Base-by-base conservation (phyloP, 2,329 filamentous ascomycete species). In the Pseudogymnoascus sp. region DNA sequence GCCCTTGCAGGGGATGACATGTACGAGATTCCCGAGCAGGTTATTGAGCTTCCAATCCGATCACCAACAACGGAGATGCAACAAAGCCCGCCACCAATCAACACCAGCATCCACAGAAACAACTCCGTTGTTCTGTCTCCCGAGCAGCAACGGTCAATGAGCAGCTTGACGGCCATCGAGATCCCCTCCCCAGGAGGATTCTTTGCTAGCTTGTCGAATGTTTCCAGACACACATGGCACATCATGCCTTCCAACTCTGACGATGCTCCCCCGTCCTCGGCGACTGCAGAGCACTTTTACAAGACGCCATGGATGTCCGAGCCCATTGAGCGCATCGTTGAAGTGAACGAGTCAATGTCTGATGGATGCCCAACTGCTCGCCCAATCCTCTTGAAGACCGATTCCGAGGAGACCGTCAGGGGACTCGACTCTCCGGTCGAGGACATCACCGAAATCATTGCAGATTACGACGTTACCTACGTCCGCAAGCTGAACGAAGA, bases 151-250 rank as follows among this genome's bases (percentile, higher is more conserved):
- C 75, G 80, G 63, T 88, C 87, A 12, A 79, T 86, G 12, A 87
- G 87, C 62, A 89, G 87, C 39, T 81, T 97, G 65, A 92, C 90
- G 19, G 86, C 84, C 64, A 82, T 97, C 19, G 92, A 92, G 26
- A 92, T 97, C 35, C 93, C 92, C 5, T 97, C 93, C 0, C 93
- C 93, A 0, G 89, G 91, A 26, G 91, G 89, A 0, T 97, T 97
- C 80, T 97, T 97, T 75, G 90, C 90, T 2, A 91, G 89, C 0
- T 82, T 97, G 29, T 90, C 89, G 38, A 84, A 88, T 3, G 83
- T 85, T 61, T 86, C 88, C 38, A 85, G 92, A 61, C 86, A 87
- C 70, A 94, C 92, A 11, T 97, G 93, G 93, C 86, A 91, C 70
- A 77, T 87, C 64, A 79, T 81, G 10, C 76, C 77, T 29, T 77